Conservation (phyloP, 2,329 filamentous ascomycete species). For the Ophioceras dolichostomum region DNA sequence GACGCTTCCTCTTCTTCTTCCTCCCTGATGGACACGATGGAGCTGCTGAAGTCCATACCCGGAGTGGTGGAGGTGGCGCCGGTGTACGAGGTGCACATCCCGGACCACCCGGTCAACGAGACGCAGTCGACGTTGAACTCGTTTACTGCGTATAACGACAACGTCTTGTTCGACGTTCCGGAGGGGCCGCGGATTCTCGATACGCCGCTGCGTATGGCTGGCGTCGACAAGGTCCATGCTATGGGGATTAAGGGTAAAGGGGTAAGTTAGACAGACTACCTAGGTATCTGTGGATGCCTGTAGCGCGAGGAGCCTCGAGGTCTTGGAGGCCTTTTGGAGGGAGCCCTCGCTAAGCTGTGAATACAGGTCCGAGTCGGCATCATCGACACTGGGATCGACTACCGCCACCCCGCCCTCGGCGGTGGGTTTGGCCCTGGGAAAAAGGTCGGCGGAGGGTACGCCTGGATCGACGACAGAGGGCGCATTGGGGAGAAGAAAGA, state of each 20-base stretch:
- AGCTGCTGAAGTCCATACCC: background rate
- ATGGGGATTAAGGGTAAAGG: conserved; percentile 17
- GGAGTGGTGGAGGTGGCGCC: background rate
- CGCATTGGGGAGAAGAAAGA: background rate
- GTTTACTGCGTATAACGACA: background rate
- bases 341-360: too few relatives aligned
- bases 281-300: too few relatives aligned
- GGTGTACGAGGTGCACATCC: background rate
- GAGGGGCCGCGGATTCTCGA: background rate
- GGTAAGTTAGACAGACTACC: too few relatives aligned
- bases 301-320: too few relatives aligned
- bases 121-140: background rate
- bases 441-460: conserved; percentile 4
- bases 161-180: background rate
- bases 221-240: conserved; percentile 4
- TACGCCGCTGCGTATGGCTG: conserved; percentile 1
- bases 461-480: background rate
- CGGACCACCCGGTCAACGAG: background rate
- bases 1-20: too few relatives aligned
- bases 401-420: conserved; percentile 36
- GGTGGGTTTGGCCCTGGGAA: conserved; percentile 35
- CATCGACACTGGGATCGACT: conserved; percentile 30
- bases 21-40: background rate
- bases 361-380: too few relatives aligned
- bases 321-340: too few relatives aligned